These are phyloP conservation scores for Pezicula neosporulosa DNA, from an alignment of 2,329 filamentous ascomycete species.

Conservation along the genomic window DNA sequence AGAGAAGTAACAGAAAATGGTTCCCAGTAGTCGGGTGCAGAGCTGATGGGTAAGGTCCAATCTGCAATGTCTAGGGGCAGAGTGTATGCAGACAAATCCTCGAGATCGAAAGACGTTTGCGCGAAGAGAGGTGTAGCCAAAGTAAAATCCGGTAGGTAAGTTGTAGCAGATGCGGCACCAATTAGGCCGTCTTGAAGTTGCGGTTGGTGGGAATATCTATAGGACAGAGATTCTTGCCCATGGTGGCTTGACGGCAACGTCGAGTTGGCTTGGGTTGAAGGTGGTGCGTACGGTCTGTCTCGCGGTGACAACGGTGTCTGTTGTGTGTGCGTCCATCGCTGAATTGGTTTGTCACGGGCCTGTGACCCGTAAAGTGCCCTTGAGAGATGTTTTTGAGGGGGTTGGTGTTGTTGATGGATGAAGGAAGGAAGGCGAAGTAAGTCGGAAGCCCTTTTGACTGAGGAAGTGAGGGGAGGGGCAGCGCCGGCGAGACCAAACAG, in stretches of 20 bases:
- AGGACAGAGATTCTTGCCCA: slow-evolving; percentile 5
- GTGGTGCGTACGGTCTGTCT: slow-evolving; percentile 2
- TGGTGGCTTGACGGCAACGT: slow-evolving; percentile 10
- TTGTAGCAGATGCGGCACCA: too few relatives aligned
- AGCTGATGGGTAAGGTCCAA: too few relatives aligned
- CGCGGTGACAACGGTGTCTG: slow-evolving; percentile 1
- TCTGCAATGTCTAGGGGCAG: too few relatives aligned
- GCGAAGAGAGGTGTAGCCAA: too few relatives aligned
- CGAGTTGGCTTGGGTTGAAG: slow-evolving; percentile 10
- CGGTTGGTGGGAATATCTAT: background rate
- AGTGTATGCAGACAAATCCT: too few relatives aligned
- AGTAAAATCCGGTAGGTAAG: too few relatives aligned
- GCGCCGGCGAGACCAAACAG: background rate
- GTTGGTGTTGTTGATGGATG: background rate
- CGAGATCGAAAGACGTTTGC: too few relatives aligned
- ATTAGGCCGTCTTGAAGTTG: background rate
- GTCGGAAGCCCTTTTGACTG: too few relatives aligned
- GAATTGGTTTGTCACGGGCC: slow-evolving; percentile 21
- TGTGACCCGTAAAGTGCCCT: slow-evolving; percentile 22
- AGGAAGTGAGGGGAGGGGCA: too few relatives aligned
- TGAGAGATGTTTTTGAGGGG: background rate
- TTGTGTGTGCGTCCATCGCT: slow-evolving; percentile 12
- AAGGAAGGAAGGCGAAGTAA: background rate
- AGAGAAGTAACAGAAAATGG: too few relatives aligned
- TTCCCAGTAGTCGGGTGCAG: too few relatives aligned